Base-by-base conservation (phyloP, 1,139 yeast genomes). In the Lipomyces yarrowii region DNA sequence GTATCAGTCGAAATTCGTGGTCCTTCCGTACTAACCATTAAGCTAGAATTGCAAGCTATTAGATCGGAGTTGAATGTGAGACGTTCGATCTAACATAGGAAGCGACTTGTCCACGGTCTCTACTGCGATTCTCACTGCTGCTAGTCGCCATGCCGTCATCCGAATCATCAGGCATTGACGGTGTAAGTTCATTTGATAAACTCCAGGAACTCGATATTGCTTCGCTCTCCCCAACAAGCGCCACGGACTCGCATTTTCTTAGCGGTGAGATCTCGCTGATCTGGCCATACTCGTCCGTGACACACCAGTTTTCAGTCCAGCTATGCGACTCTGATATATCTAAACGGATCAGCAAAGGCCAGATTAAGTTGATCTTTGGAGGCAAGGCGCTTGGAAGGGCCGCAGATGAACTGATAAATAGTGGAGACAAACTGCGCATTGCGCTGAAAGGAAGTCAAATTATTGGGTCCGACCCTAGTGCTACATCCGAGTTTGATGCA, bases 201-300 rank as follows among this genome's bases (percentile, higher is more conserved):
- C 53, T 60, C 18, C 13, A 53, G 54, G 53, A 18, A 15, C 30
- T 60, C 18, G 10, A 30, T 7, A 48, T 60, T 37, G 42, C 30
- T 51, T 18, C 54, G 21, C 13, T 54, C 21, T 33, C 62, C 21
- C 59, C 58, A 10, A 30, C 46, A 15, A 53, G 32, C 26, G 18
- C 58, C 23, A 11, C 23, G 26, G 57, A 30, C 51, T 15, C 32
- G 46, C 46, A 21, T 18, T 57, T 32, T 33, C 30, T 60, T n/a
- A 13, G 59, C 18, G 71, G 71, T 35, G 30, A 56, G 37, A 64
- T 68, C 26, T 64, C 71, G 11, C 57, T 67, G 32, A 52, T 68
- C 2, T 69, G 69, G 70, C 71, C 71, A 2, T 69, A 63, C 46
- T 68, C 71, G 21, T 57, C 69, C 26, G 26, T 56, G 6, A 37